phyloP scores from a whole-genome alignment of 176 grass and related monocot species.

The Hsuehochloa calcarea region DNA sequence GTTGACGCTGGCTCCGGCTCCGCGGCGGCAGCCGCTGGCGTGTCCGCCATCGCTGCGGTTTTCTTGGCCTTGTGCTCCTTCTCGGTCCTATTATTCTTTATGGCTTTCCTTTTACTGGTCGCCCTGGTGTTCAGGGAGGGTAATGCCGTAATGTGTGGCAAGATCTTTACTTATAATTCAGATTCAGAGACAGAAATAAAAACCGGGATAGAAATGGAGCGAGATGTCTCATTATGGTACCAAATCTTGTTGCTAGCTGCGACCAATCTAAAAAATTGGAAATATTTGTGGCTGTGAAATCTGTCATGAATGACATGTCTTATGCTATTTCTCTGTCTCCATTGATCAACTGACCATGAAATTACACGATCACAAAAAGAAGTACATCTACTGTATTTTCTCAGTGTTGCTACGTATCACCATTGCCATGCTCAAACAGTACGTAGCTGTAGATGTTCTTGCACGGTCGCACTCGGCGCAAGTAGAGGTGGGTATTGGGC shows the following conservation, averaged over 20 bases:
- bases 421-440: background rate
- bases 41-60: constrained; percentile 9
- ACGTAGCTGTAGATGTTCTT: background rate
- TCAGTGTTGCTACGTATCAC: background rate
- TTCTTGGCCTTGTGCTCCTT: background rate
- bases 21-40: background rate
- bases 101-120: constrained; percentile 8
- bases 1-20: background rate
- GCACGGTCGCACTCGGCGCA: background rate
- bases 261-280: background rate
- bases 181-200: background rate
- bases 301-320: background rate
- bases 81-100: background rate
- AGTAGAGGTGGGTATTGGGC: too few relatives aligned
- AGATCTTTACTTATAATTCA: background rate
- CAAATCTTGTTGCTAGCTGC: background rate
- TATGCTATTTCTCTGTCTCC: background rate
- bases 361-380: background rate
- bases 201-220: background rate
- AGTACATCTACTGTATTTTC: background rate
- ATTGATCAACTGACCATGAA: background rate
- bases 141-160: background rate
- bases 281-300: constrained; percentile 8
- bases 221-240: background rate
- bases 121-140: constrained; percentile 41